A percentile compares a stretch with the other conserved stretches of the same genome.
These are phyloP conservation scores for Annona squamosa DNA, from an alignment of 164 flowering plant genomes.

Conservation along the genomic window DNA sequence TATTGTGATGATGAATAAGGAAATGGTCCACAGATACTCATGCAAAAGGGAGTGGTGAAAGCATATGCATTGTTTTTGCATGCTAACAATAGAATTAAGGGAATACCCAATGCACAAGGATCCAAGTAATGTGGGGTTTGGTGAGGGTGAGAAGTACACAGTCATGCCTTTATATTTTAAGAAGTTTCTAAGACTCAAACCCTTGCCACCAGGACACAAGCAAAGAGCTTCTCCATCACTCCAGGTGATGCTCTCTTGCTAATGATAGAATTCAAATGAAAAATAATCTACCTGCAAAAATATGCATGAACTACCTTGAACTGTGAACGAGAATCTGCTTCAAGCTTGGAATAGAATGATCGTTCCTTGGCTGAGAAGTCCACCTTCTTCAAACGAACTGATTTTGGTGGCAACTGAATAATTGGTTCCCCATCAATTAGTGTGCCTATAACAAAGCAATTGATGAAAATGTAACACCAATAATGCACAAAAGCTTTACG, in stretches of 20 bases:
- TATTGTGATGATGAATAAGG: not conserved
- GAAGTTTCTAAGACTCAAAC: too few species aligned
- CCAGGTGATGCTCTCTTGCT: not conserved
- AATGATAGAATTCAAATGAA: too few species aligned
- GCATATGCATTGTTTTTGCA: not conserved
- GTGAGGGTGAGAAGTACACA: too few species aligned
- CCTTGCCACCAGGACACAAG: too few species aligned
- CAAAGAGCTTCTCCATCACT: too few species aligned
- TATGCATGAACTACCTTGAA: constrained; percentile 62
- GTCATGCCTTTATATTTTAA: too few species aligned
- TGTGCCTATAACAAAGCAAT: constrained; percentile 38
- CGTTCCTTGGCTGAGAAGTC: constrained; percentile 83
- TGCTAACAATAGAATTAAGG: not conserved
- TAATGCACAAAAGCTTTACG: not conserved
- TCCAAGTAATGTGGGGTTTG: too few species aligned
- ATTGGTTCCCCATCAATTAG: constrained; percentile 81
- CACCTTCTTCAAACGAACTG: constrained; percentile 47
- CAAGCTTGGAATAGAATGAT: constrained; percentile 66
- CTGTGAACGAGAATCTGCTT: constrained; percentile 72
- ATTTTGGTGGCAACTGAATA: constrained; percentile 74
- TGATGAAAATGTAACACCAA: not conserved
- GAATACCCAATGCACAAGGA: too few species aligned
- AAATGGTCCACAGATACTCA: not conserved
- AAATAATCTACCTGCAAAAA: too few species aligned
- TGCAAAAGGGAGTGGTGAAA: not conserved